These are phyloP conservation scores for Andrographis paniculata DNA, from an alignment of 305 asterid genomes.

Conservation along the genomic window DNA sequence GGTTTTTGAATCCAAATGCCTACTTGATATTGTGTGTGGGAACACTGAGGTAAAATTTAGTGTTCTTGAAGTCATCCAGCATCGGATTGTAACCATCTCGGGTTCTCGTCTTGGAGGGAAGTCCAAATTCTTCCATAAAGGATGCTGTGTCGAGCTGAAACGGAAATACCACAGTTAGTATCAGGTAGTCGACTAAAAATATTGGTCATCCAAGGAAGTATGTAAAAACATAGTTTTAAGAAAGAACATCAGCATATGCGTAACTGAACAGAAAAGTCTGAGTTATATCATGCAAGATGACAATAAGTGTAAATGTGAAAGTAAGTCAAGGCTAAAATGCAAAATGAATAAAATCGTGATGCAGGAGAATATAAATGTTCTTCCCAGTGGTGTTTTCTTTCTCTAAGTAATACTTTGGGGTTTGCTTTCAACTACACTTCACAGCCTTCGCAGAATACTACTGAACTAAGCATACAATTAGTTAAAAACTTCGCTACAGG, in stretches of 20 bases:
- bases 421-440: no score
- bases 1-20: not conserved
- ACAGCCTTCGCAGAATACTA: no score
- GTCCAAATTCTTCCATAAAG: conserved; percentile 96
- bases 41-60: conserved; percentile 84
- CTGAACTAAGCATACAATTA: no score
- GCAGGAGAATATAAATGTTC: no score
- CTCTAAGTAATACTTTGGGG: no score
- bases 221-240: not conserved
- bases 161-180: conserved; percentile 10
- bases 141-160: conserved; percentile 79
- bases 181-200: conserved; percentile 5
- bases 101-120: conserved; percentile 88
- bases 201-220: not conserved
- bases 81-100: conserved; percentile 96
- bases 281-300: no score
- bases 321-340: no score
- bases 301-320: no score
- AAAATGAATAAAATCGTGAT: no score
- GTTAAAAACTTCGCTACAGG: no score
- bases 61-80: conserved; percentile 95
- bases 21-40: conserved; percentile 85
- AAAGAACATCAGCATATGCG: not conserved
- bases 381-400: no score
- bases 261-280: not conserved